These are phyloP conservation scores for Henningerozyma blattae DNA, from an alignment of 805 yeast genomes.

Conservation along the genomic window DNA sequence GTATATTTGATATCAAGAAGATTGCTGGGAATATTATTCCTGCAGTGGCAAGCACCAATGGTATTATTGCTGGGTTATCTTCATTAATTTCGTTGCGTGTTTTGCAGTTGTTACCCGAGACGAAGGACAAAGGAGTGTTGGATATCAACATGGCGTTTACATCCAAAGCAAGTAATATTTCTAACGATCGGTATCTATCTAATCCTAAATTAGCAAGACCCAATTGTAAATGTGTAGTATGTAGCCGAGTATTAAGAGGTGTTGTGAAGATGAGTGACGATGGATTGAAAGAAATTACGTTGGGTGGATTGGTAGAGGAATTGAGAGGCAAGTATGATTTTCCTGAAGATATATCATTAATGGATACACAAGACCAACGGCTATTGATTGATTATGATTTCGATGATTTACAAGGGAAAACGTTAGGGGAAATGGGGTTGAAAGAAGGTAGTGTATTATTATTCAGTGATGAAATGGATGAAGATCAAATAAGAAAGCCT, in stretches of 20 bases:
- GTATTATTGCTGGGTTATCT: slow-evolving; percentile 84
- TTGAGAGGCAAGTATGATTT: slow-evolving; percentile 41
- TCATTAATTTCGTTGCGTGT: slow-evolving; percentile 59
- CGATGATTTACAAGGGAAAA: slow-evolving; percentile 54
- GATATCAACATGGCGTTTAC: slow-evolving; percentile 37
- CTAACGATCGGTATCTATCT: slow-evolving; percentile 44
- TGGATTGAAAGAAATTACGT: slow-evolving; percentile 22
- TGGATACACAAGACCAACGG: slow-evolving; percentile 30
- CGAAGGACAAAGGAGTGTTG: slow-evolving; percentile 26
- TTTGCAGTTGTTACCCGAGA: slow-evolving; percentile 25
- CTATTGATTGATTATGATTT: slow-evolving; percentile 78
- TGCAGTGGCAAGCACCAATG: slow-evolving; percentile 96
- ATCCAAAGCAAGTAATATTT: slow-evolving; percentile 34
- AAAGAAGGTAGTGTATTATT: slow-evolving; percentile 49
- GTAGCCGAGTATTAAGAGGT: slow-evolving; percentile 42
- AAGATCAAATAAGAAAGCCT: slow-evolving; percentile 30
- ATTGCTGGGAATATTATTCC: slow-evolving; percentile 98
- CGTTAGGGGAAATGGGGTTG: slow-evolving; percentile 43
- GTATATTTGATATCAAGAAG: slow-evolving; percentile 81
- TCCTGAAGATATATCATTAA: slow-evolving; percentile 24
- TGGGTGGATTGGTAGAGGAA: slow-evolving; percentile 40
- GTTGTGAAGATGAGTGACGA: slow-evolving; percentile 26
- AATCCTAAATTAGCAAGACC: slow-evolving; percentile 51
- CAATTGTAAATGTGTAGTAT: slow-evolving; percentile 61
- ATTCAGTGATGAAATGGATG: slow-evolving; percentile 55